Conservation (phyloP, 352 stramenopile genomes). For the Saprolegnia parasitica region DNA sequence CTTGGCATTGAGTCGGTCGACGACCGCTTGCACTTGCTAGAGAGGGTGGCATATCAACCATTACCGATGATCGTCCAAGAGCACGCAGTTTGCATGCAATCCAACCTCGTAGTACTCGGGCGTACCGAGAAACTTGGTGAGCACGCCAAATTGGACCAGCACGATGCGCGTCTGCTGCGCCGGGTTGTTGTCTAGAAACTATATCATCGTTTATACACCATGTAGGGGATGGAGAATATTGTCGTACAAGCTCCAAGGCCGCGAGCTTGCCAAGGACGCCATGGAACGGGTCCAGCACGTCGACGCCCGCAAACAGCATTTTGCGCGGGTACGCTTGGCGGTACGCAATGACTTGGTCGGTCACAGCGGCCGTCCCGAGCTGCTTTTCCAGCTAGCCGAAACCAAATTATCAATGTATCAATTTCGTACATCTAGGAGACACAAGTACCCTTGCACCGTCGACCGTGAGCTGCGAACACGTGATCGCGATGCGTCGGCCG, state of each 20-base stretch:
- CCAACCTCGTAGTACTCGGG: background rate
- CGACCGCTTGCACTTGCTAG: conserved; percentile 87
- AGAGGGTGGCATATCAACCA: too few species aligned
- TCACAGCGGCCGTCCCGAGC: background rate
- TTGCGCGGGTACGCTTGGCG: conserved; percentile 1
- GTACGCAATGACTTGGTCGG: conserved; percentile 4
- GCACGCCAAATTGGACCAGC: conserved; percentile 10
- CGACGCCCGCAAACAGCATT: conserved; percentile 7
- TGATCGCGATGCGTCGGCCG: conserved; percentile 91
- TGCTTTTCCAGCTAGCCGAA: conserved; percentile 15
- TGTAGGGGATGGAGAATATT: background rate
- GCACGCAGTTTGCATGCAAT: too few species aligned
- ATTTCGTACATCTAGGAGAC: background rate
- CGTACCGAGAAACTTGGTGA: conserved; percentile 4
- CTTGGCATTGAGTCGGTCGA: conserved; percentile 89
- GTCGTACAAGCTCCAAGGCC: background rate
- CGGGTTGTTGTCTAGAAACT: conserved; percentile 3
- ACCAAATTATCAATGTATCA: background rate
- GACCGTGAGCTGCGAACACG: conserved; percentile 91
- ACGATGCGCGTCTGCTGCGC: background rate
- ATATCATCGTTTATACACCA: background rate
- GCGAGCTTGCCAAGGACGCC: background rate
- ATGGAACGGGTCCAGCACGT: conserved; percentile 5
- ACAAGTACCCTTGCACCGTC: conserved; percentile 42
- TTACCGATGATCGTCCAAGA: too few species aligned